phyloP scores from a whole-genome alignment of 768 basidiomycete genomes.

The Mycena amicta region DNA sequence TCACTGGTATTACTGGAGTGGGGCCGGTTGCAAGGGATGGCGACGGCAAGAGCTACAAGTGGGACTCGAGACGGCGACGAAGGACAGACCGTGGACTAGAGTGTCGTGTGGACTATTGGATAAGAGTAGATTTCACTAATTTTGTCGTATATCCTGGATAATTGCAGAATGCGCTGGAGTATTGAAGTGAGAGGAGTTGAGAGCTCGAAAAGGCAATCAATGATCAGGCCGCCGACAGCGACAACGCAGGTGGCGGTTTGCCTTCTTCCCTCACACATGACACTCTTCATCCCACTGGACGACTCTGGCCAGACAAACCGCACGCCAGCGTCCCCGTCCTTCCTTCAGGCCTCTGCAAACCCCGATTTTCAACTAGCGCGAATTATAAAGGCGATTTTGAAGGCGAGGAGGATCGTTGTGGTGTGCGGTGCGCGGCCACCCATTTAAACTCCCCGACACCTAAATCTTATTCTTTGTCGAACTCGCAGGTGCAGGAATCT shows the following conservation, averaged over 20 bases:
- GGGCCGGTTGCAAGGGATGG: not conserved
- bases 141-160: not conserved
- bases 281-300: constrained; percentile 64
- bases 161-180: not conserved
- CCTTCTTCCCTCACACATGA: constrained; percentile 46
- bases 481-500: constrained; percentile 93
- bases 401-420: constrained; percentile 83
- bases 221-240: no score
- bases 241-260: constrained; percentile 1
- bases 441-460: not conserved
- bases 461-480: not conserved
- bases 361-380: constrained; percentile 50
- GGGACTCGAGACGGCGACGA: no score
- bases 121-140: no score
- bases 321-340: constrained; percentile 55
- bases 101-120: no score
- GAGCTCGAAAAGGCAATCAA: no score
- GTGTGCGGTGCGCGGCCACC: constrained; percentile 67
- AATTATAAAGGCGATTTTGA: constrained; percentile 67
- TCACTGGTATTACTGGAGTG: constrained; percentile 1
- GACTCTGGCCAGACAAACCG: constrained; percentile 33
- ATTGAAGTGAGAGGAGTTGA: no score
- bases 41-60: not conserved
- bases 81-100: no score
- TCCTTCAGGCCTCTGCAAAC: constrained; percentile 52